Evolutionary conservation across 164 flowering plant species (phyloP).

Genomic region (Buxus sempervirens): DNA sequence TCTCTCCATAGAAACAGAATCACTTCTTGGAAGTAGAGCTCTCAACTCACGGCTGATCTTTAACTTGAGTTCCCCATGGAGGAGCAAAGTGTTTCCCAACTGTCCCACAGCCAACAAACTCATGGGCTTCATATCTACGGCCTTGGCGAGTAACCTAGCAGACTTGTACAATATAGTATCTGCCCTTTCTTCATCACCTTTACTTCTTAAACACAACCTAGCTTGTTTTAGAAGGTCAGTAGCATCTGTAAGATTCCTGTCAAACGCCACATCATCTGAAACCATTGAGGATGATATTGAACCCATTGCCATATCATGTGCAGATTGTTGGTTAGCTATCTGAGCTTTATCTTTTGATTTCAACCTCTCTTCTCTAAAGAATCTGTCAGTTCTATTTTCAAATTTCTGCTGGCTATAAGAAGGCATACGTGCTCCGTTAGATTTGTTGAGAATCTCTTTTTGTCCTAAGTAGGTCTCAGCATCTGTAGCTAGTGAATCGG

Average conservation of each 20-base stretch:
- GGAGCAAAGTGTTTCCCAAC: slow-evolving; percentile 84
- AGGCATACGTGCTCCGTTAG: slow-evolving; percentile 28
- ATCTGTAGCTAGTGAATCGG: slow-evolving; percentile 17
- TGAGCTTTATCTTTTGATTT: slow-evolving; percentile 18
- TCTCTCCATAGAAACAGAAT: slow-evolving; percentile 23
- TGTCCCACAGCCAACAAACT: slow-evolving; percentile 90
- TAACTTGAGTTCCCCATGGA: slow-evolving; percentile 84
- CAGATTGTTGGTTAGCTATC: slow-evolving; percentile 14
- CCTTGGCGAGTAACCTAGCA: slow-evolving; percentile 59
- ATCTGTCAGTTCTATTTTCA: slow-evolving; percentile 14
- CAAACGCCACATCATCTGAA: slow-evolving; percentile 57
- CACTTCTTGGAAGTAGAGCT: slow-evolving; percentile 39
- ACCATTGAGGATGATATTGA: slow-evolving; percentile 40
- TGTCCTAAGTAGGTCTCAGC: slow-evolving; percentile 30
- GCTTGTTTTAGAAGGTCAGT: slow-evolving; percentile 64
- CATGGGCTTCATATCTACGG: slow-evolving; percentile 70
- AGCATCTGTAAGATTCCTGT: slow-evolving; percentile 56
- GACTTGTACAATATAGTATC: slow-evolving; percentile 51
- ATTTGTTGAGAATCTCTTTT: slow-evolving; percentile 29
- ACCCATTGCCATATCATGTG: slow-evolving; percentile 22
- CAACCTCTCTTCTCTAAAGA: slow-evolving; percentile 18
- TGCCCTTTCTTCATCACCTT: slow-evolving; percentile 45
- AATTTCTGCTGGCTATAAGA: slow-evolving; percentile 17
- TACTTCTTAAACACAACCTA: slow-evolving; percentile 38
- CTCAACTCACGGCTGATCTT: slow-evolving; percentile 70